These are phyloP conservation scores for Mycena capillaripes DNA, from an alignment of 768 basidiomycete species.

Conservation along the genomic window DNA sequence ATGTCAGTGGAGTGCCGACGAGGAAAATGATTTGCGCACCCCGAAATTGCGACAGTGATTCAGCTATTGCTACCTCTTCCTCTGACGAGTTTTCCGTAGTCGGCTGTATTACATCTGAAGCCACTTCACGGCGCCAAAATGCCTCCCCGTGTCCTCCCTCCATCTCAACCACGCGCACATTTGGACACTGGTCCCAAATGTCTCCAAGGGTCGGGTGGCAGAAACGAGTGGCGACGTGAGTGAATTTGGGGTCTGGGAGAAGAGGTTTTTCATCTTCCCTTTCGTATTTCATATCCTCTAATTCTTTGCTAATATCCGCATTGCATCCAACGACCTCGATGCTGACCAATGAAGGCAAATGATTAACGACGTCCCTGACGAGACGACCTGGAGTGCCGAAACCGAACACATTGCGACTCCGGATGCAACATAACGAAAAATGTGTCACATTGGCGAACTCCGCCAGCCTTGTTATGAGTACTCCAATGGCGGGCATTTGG, in stretches of 20 bases:
- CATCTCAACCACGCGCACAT: not conserved
- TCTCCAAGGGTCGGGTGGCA: not conserved
- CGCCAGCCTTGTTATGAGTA: not conserved
- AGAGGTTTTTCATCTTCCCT: not conserved
- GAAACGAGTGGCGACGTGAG: not conserved
- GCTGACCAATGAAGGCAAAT: not conserved
- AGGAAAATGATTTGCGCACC: not conserved
- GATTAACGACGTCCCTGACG: not conserved
- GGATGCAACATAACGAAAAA: not conserved
- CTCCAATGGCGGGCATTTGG: not conserved
- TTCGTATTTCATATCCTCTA: not conserved
- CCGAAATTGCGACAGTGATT: no score
- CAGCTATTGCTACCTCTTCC: no score
- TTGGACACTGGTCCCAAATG: not conserved
- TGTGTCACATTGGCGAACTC: not conserved
- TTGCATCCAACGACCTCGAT: not conserved
- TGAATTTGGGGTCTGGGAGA: not conserved
- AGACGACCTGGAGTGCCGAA: not conserved
- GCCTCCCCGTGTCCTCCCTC: not conserved
- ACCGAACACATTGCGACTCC: not conserved
- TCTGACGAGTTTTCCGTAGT: not conserved
- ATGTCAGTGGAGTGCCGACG: not conserved
- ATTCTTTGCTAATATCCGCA: not conserved
- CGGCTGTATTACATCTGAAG: not conserved
- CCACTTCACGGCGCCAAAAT: not conserved